Evolutionary conservation across 306 rosid species (phyloP).

Genomic region (Alnus rubra): DNA sequence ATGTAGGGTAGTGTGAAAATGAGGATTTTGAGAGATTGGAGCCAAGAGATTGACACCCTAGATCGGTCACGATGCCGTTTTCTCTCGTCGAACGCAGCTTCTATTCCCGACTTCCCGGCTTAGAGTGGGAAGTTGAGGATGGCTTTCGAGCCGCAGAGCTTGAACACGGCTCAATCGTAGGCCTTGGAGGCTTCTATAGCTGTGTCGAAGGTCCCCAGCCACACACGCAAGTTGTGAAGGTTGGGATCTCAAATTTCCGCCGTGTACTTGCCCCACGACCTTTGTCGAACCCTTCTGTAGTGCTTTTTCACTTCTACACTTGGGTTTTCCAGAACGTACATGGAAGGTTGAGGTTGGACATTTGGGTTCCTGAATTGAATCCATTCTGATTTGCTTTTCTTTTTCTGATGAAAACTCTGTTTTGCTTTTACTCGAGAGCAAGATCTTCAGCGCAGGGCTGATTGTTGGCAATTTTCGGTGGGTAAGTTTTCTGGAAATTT

Average conservation of each 20-base stretch:
- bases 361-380: slow-evolving; percentile 45
- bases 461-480: too few relatives aligned
- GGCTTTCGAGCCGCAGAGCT: slow-evolving; percentile 77
- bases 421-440: slow-evolving; percentile 52
- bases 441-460: slow-evolving; percentile 48
- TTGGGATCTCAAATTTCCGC: slow-evolving; percentile 89
- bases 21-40: too few relatives aligned
- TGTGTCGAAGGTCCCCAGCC: slow-evolving; percentile 85
- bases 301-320: slow-evolving; percentile 26
- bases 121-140: slow-evolving; percentile 80
- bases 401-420: slow-evolving; percentile 26
- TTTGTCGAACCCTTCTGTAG: slow-evolving; percentile 70
- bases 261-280: slow-evolving; percentile 92
- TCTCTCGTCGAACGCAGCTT: slow-evolving; percentile 9
- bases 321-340: not conserved
- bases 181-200: slow-evolving; percentile 88
- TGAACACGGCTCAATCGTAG: slow-evolving; percentile 79
- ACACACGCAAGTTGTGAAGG: slow-evolving; percentile 67
- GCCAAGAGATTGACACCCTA: too few relatives aligned
- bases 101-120: slow-evolving; percentile 22
- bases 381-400: slow-evolving; percentile 28
- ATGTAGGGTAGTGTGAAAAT: too few relatives aligned
- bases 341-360: slow-evolving; percentile 9
- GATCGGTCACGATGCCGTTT: slow-evolving; percentile 45
- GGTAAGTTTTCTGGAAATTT: too few relatives aligned